Evolutionary conservation across 1,139 yeast genomes (phyloP).

Genomic region (Yamadazyma jaroonii): DNA sequence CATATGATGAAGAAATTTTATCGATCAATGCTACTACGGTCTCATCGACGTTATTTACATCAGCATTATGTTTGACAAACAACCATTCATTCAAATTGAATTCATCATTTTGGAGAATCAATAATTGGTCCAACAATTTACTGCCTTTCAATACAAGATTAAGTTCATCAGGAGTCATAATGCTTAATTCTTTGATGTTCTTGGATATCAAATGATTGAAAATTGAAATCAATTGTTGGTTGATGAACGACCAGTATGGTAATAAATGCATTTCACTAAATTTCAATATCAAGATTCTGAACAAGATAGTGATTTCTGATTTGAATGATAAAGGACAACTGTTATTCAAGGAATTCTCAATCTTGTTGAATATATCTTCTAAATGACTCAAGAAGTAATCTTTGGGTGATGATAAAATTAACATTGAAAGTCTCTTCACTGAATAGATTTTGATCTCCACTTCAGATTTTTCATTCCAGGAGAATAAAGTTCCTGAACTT

Average conservation of each 20-base stretch:
- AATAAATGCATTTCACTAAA: conserved; percentile 63
- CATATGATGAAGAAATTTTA: conserved; percentile 43
- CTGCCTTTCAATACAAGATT: conserved; percentile 55
- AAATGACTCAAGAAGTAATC: conserved; percentile 52
- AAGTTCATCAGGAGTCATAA: conserved; percentile 37
- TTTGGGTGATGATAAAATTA: conserved; percentile 58
- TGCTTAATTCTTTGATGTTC: conserved; percentile 28
- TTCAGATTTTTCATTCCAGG: conserved; percentile 73
- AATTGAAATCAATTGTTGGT: conserved; percentile 55
- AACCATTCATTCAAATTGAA: conserved; percentile 85
- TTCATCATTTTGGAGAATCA: conserved; percentile 70
- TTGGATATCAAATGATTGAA: conserved; percentile 41
- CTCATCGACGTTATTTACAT: conserved; percentile 31
- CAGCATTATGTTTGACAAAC: conserved; percentile 70
- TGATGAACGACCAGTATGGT: conserved; percentile 69
- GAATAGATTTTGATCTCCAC: conserved; percentile 47
- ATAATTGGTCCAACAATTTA: conserved; percentile 72
- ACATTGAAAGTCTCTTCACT: conserved; percentile 58
- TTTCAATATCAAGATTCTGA: conserved; percentile 62
- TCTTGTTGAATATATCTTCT: conserved; percentile 48
- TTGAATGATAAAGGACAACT: conserved; percentile 32
- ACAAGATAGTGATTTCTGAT: conserved; percentile 50
- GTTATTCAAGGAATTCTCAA: conserved; percentile 40
- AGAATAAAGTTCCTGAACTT: conserved; percentile 59
- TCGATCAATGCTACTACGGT: conserved; percentile 50